Conservation (phyloP, 441 rosid species). For the Populus hybrid region DNA sequence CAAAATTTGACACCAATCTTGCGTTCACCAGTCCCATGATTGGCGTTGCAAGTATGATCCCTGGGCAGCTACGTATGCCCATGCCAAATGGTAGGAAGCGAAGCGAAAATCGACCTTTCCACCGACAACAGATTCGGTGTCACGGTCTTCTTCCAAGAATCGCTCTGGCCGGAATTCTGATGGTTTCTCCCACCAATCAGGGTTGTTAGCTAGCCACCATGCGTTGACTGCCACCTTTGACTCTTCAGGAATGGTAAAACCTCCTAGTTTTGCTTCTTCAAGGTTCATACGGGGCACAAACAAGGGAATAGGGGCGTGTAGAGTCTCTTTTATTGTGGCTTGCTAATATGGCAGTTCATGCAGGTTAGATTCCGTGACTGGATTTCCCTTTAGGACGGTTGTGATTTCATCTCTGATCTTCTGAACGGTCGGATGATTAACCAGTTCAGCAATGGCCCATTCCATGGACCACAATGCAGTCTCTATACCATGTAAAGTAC, state of each 20-base stretch:
- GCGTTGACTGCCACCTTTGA: constrained; percentile 57
- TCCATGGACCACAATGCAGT: constrained; percentile 66
- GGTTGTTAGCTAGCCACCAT: constrained; percentile 65
- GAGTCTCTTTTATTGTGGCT: constrained; percentile 49
- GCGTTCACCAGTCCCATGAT: constrained; percentile 48
- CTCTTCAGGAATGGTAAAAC: constrained; percentile 49
- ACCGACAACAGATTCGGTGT: constrained; percentile 38
- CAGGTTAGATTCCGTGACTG: constrained; percentile 41
- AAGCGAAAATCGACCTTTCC: constrained; percentile 53
- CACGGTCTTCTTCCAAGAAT: constrained; percentile 44
- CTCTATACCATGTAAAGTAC: constrained; percentile 57
- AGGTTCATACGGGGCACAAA: constrained; percentile 64
- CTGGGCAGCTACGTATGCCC: constrained; percentile 60
- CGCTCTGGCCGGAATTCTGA: constrained; percentile 50
- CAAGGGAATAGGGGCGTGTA: constrained; percentile 56
- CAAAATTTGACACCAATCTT: constrained; percentile 38
- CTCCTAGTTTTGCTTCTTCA: constrained; percentile 48
- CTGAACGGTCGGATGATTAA: constrained; percentile 45
- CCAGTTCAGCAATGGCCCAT: constrained; percentile 62
- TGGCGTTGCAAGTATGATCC: constrained; percentile 52
- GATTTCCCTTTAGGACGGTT: constrained; percentile 27
- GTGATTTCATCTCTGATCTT: constrained; percentile 43
- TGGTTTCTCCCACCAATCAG: constrained; percentile 46
- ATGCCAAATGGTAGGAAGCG: constrained; percentile 51
- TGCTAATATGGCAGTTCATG: constrained; percentile 41